Percentiles rank a stretch among this genome's conserved stretches.
These are phyloP conservation scores for Ogataea salicorniae DNA, from an alignment of 805 yeast genomes.

Conservation along the genomic window DNA sequence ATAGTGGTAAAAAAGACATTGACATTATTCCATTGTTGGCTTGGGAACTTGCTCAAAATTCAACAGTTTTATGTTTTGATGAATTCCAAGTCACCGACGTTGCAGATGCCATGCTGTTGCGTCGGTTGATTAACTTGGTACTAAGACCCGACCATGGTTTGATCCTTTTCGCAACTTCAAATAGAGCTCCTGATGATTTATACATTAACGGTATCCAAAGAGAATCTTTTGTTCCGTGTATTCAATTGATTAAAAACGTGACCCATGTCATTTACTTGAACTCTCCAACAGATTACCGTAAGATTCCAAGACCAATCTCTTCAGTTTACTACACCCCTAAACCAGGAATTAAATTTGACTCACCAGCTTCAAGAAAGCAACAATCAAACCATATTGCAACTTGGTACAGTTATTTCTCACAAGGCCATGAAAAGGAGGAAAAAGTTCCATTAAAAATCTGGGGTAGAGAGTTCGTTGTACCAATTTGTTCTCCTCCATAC, in stretches of 20 bases:
- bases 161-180: conserved; percentile 87
- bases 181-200: conserved; percentile 89
- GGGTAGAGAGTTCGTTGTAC: conserved; percentile 82
- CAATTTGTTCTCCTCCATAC: conserved; percentile 65
- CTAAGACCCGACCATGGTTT: conserved; percentile 75
- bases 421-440: conserved; percentile 41
- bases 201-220: conserved; percentile 94
- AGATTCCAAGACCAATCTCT: conserved; percentile 76
- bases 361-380: conserved; percentile 43
- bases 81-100: conserved; percentile 98
- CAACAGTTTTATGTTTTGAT: conserved; percentile 87
- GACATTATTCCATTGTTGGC: conserved; percentile 85
- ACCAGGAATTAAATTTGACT: conserved; percentile 50
- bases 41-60: conserved; percentile 67
- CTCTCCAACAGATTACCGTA: conserved; percentile 92
- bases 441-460: conserved; percentile 55
- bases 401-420: conserved; percentile 81
- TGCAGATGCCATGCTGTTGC: conserved; percentile 94
- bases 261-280: conserved; percentile 76
- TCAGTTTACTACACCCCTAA: conserved; percentile 74
- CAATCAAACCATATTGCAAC: conserved; percentile 58
- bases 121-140: conserved; percentile 66
- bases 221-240: conserved; percentile 87
- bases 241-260: conserved; percentile 65
- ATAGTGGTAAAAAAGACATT: conserved; percentile 59